Conservation (phyloP, 257 asterid species). For the Ilex asprella region DNA sequence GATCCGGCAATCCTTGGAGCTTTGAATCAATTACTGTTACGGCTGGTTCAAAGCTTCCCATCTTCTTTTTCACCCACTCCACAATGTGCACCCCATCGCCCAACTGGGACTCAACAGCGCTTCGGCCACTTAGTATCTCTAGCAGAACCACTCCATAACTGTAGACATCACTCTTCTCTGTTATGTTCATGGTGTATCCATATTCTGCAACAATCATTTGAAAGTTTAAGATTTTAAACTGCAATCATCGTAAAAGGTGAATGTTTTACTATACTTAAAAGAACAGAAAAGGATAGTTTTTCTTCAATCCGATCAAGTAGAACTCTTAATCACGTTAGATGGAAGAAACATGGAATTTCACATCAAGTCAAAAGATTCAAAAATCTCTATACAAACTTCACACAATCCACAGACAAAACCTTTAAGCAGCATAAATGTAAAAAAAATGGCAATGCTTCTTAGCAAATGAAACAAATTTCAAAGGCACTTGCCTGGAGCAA, state of each 20-base stretch:
- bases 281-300: not conserved
- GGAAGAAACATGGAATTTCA: not conserved
- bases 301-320: not conserved
- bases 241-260: not conserved
- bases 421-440: not conserved
- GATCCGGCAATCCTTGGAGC: constrained; percentile 81
- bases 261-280: not conserved
- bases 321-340: not conserved
- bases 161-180: constrained; percentile 93
- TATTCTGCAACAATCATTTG: constrained; percentile 50
- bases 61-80: constrained; percentile 94
- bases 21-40: constrained; percentile 58
- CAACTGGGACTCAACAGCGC: constrained; percentile 70
- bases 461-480: not conserved
- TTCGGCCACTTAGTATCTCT: constrained; percentile 77
- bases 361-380: not conserved
- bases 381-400: not conserved
- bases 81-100: constrained; percentile 88
- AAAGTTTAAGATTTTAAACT: not conserved
- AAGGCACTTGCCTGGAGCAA: constrained; percentile 81
- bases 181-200: constrained; percentile 76
- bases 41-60: constrained; percentile 97
- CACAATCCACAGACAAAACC: not conserved
- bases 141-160: constrained; percentile 89
- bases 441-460: not conserved